Percentiles rank a stretch among this genome's conserved stretches.
phyloP scores from a whole-genome alignment of 495 filamentous ascomycete genomes.

The Aeminium ludgeri region DNA sequence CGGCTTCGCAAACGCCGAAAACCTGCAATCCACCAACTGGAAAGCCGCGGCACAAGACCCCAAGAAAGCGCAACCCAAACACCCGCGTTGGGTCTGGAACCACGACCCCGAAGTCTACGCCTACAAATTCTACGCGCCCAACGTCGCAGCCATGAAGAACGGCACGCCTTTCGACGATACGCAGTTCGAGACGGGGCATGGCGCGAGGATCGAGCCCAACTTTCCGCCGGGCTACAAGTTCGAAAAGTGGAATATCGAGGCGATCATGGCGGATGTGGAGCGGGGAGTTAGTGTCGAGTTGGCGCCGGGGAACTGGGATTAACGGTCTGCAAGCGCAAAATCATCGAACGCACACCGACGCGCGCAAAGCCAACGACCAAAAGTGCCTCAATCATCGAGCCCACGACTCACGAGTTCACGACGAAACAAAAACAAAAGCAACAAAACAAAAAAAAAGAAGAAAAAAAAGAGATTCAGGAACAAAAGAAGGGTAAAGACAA shows the following conservation, averaged over 20 bases:
- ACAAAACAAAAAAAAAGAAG: no score
- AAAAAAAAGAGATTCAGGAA: no score
- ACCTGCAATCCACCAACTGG: slow-evolving; percentile 36
- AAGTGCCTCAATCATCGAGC: no score
- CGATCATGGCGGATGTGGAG: slow-evolving; percentile 10
- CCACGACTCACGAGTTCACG: no score
- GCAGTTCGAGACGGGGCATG: not conserved
- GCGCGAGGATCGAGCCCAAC: slow-evolving; percentile 1
- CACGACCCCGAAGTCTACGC: slow-evolving; percentile 46
- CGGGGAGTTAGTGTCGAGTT: slow-evolving; percentile 8
- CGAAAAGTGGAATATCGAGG: slow-evolving; percentile 17
- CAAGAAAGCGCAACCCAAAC: slow-evolving; percentile 34
- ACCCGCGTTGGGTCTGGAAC: slow-evolving; percentile 41
- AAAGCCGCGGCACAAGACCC: slow-evolving; percentile 39
- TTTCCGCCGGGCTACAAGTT: slow-evolving; percentile 17
- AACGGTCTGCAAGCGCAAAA: no score
- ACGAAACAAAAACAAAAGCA: no score
- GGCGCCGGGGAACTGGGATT: slow-evolving; percentile 12
- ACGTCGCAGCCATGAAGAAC: slow-evolving; percentile 11
- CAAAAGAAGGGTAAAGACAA: no score
- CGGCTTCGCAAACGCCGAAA: slow-evolving; percentile 26
- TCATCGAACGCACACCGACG: no score
- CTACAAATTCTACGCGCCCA: slow-evolving; percentile 31
- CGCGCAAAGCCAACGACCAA: no score
- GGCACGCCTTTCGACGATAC: slow-evolving; percentile 13